These are phyloP conservation scores for Massarina eburnea DNA, from an alignment of 2,329 filamentous ascomycete genomes.

Conservation along the genomic window DNA sequence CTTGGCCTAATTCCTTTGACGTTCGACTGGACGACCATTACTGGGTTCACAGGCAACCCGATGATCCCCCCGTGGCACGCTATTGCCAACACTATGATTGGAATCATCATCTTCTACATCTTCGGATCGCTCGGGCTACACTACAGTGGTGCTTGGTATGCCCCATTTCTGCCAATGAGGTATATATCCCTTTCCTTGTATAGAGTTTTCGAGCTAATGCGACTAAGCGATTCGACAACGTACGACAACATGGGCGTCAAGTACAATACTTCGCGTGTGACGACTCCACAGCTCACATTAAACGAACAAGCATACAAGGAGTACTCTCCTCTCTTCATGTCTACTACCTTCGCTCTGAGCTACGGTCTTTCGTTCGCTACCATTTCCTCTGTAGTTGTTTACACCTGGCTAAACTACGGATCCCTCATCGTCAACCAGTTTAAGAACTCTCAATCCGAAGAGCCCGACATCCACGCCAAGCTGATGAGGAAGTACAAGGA, in stretches of 20 bases:
- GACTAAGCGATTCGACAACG: slow-evolving; percentile 69
- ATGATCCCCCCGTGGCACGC: slow-evolving; percentile 44
- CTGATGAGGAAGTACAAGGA: slow-evolving; percentile 61
- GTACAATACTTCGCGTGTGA: slow-evolving; percentile 67
- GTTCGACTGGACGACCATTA: slow-evolving; percentile 29
- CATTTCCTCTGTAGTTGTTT: slow-evolving; percentile 68
- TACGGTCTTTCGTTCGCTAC: slow-evolving; percentile 75
- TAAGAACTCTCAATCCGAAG: slow-evolving; percentile 58
- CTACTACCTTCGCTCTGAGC: slow-evolving; percentile 69
- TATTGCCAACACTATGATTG: slow-evolving; percentile 71
- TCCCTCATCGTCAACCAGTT: slow-evolving; percentile 67
- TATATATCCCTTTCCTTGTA: not conserved
- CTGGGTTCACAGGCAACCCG: slow-evolving; percentile 13
- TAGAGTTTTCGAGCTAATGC: slow-evolving; percentile 43
- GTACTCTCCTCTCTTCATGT: slow-evolving; percentile 64
- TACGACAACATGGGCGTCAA: slow-evolving; percentile 68
- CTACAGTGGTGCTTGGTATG: slow-evolving; percentile 67
- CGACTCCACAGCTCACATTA: slow-evolving; percentile 64
- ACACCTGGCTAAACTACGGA: slow-evolving; percentile 62
- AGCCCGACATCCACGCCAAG: slow-evolving; percentile 50
- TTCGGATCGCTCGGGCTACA: slow-evolving; percentile 63
- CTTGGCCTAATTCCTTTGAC: slow-evolving; percentile 25
- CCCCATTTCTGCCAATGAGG: slow-evolving; percentile 47
- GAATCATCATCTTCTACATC: slow-evolving; percentile 61
- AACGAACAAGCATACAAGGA: slow-evolving; percentile 64